These are phyloP conservation scores for Sequoiadendron giganteum DNA, from an alignment of 75 land plant species.

Conservation along the genomic window DNA sequence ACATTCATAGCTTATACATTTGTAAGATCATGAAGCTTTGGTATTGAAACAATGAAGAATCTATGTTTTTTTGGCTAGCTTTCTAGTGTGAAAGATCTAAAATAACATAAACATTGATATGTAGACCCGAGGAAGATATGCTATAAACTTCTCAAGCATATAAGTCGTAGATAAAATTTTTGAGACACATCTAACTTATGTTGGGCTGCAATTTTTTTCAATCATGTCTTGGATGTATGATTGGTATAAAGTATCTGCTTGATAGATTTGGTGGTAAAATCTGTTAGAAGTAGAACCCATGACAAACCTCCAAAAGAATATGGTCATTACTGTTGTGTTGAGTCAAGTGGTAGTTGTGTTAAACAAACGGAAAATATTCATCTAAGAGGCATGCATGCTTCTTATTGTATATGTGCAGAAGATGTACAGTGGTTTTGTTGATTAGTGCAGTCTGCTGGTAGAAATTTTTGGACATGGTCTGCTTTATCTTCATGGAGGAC, in stretches of 20 bases:
- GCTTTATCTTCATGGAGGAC: neutral
- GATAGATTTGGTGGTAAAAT: neutral
- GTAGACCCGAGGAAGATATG: neutral
- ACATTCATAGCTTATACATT: no score
- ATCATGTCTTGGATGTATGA: neutral
- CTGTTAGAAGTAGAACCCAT: neutral
- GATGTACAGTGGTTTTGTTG: neutral
- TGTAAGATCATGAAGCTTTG: no score
- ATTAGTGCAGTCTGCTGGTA: neutral
- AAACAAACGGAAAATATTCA: neutral
- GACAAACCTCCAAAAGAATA: neutral
- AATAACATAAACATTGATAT: no score
- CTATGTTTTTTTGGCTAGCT: neutral
- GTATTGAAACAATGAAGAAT: neutral
- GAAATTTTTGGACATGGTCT: neutral
- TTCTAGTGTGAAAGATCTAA: neutral
- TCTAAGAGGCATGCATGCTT: neutral
- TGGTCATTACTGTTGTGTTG: neutral
- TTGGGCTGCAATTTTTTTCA: neutral
- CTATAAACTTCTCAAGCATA: neutral
- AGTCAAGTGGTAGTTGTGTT: neutral
- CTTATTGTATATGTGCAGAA: neutral
- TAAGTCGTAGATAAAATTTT: neutral
- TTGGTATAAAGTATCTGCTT: neutral
- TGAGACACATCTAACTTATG: neutral